Evolutionary conservation across 345 rosid species (phyloP), one percentile per base, ranked within the genome.

Genomic region (Balakata baccata): DNA sequence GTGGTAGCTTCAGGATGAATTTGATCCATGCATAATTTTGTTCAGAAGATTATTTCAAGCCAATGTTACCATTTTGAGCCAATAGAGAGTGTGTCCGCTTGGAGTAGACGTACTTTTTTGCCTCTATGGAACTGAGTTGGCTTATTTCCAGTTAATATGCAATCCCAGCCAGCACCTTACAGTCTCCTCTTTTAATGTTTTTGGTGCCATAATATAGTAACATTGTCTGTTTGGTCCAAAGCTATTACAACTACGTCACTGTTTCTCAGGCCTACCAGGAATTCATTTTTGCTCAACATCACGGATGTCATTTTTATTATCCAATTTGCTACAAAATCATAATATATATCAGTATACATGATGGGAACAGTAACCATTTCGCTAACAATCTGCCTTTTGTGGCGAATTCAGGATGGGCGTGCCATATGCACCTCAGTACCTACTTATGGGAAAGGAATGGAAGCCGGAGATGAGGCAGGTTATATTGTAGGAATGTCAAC

Each of bases 401-500:
- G 71, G 11, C 20, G 10, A 77, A 51, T 71, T 70, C 84, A 90
- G 98, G 86, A 84, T 71, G 98, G 95, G 68, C 78, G 77, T 34
- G 77, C 63, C 11, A 79, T 92, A 25, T 92, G 92, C 75, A 77
- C 88, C 74, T 94, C 98, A 11, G 49, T 74, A 20, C 86, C 98
- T 0, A 77, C 38, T 49, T 94, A 92, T 61, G 98, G 98, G 13
- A 73, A 80, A 25, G 97, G 97, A 71, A 77, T 53, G 14, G 92
- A 90, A 80, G 86, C 89, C 9, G 98, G 97, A 72, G 85, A 94
- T 39, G 98, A 94, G 82, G 84, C 85, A 71, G 98, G 97, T 69
- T 94, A 92, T 60, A 80, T 94, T 38, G 97, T 94, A 34, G 98
- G 98, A 80, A 92, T 94, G 98, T 86, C 98, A 5, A 75, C 97